Evolutionary conservation across 768 basidiomycete species (phyloP).

Genomic region (Hebeloma cylindrosporum): DNA sequence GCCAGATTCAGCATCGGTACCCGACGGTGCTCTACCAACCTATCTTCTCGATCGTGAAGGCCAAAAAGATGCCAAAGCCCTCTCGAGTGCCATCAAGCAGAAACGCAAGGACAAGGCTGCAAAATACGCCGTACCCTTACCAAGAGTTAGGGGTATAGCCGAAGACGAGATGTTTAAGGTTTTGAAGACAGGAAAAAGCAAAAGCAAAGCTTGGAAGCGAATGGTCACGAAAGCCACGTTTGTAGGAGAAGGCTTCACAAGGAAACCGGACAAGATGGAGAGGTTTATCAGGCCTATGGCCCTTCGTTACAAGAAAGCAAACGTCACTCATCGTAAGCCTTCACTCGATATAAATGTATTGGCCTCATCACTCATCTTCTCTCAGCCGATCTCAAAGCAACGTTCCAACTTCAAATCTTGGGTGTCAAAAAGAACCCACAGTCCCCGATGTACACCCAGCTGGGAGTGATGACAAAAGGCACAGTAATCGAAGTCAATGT

Average conservation of each 20-base stretch:
- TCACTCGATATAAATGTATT: background rate
- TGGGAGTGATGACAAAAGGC: conserved; percentile 97
- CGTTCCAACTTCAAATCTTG: conserved; percentile 96
- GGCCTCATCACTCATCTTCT: conserved; percentile 2
- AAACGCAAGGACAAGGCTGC: conserved; percentile 99
- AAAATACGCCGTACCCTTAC: conserved; percentile 94
- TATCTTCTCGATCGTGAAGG: conserved; percentile 96
- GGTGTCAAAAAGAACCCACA: conserved; percentile 99
- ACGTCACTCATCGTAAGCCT: conserved; percentile 94
- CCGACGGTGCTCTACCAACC: conserved; percentile 91
- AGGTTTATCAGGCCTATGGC: conserved; percentile 98
- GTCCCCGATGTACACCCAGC: conserved; percentile 95
- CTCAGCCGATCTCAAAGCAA: conserved; percentile 93
- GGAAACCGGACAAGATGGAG: conserved; percentile 99
- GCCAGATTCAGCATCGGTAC: conserved; percentile 76
- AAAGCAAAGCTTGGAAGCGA: conserved; percentile 96
- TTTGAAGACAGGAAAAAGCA: conserved; percentile 94
- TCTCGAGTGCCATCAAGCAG: conserved; percentile 96
- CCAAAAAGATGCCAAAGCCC: conserved; percentile 97
- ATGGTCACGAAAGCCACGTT: conserved; percentile 99
- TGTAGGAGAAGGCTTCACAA: conserved; percentile 95
- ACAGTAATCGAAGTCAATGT: conserved; percentile 99
- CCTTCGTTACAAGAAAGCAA: conserved; percentile 95
- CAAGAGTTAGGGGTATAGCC: conserved; percentile 96
- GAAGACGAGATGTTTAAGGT: conserved; percentile 99